A percentile compares a stretch with the other conserved stretches of the same genome.
These are phyloP conservation scores for Singerocomus rubriflavus DNA, from an alignment of 1,284 basidiomycete genomes.

Conservation along the genomic window DNA sequence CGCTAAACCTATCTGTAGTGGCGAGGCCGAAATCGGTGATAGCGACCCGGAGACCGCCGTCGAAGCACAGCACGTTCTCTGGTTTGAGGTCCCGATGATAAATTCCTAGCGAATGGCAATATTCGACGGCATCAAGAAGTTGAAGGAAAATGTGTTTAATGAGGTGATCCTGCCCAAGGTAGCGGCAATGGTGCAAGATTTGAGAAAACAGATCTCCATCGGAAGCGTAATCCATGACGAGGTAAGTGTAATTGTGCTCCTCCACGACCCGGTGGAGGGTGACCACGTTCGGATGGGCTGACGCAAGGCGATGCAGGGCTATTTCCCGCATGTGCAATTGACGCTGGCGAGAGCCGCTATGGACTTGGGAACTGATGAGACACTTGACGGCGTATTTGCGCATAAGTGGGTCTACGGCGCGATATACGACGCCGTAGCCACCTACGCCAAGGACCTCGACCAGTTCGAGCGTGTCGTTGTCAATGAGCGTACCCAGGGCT, in stretches of 20 bases:
- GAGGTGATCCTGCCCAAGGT: slow-evolving; percentile 75
- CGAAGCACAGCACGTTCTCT: slow-evolving; percentile 92
- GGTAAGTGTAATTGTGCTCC: slow-evolving; percentile 62
- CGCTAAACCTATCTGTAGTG: slow-evolving; percentile 83
- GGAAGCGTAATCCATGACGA: slow-evolving; percentile 75
- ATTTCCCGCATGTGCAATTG: slow-evolving; percentile 78
- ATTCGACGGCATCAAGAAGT: slow-evolving; percentile 91
- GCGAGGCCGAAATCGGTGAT: slow-evolving; percentile 98
- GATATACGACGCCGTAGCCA: slow-evolving; percentile 96
- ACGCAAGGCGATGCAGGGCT: slow-evolving; percentile 84
- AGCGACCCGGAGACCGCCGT: slow-evolving; percentile 76
- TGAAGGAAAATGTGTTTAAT: slow-evolving; percentile 90
- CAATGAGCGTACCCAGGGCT: slow-evolving; percentile 73
- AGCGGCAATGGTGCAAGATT: slow-evolving; percentile 73
- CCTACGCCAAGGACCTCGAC: slow-evolving; percentile 90
- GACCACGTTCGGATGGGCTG: slow-evolving; percentile 83
- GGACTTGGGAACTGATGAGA: slow-evolving; percentile 58
- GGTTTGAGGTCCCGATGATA: slow-evolving; percentile 98
- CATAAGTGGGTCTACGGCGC: slow-evolving; percentile 63
- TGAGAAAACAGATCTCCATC: slow-evolving; percentile 92
- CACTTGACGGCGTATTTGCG: slow-evolving; percentile 91
- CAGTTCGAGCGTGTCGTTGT: slow-evolving; percentile 81
- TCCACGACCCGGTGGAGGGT: slow-evolving; percentile 89
- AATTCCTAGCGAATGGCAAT: slow-evolving; percentile 84
- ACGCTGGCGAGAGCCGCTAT: slow-evolving; percentile 55